phyloP scores from a whole-genome alignment of 2,329 filamentous ascomycete genomes.

The Fusarium paranaense region DNA sequence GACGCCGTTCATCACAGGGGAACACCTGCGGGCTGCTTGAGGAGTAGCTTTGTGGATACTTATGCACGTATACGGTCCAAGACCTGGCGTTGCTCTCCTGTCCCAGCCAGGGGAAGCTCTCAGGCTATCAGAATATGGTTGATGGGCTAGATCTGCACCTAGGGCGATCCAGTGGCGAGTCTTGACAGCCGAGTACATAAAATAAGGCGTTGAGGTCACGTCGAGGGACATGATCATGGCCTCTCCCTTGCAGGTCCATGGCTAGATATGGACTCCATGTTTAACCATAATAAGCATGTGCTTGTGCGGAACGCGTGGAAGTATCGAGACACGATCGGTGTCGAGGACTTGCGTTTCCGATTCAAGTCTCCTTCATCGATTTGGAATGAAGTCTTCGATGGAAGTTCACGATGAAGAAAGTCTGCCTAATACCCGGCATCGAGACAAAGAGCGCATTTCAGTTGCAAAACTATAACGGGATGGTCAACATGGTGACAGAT shows the following conservation, averaged over 20 bases:
- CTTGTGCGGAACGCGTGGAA: not conserved
- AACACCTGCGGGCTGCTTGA: not conserved
- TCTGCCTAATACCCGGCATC: not conserved
- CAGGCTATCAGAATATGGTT: not conserved
- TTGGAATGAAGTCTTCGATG: not conserved
- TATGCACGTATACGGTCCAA: not conserved
- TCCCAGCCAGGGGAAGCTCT: not conserved
- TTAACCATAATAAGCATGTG: not conserved
- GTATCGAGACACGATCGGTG: not conserved
- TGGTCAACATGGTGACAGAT: not conserved
- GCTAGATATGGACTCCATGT: not conserved
- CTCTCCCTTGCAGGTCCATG: constrained; percentile 1
- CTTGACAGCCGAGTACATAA: not conserved
- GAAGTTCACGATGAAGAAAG: not conserved
- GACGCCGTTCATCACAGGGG: not conserved
- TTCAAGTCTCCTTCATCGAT: not conserved
- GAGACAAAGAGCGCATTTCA: not conserved
- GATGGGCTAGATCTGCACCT: constrained; percentile 3
- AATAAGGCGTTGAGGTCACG: not conserved
- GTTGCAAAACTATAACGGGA: not conserved
- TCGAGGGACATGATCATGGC: not conserved
- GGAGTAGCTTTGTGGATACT: constrained; percentile 6
- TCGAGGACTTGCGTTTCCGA: not conserved
- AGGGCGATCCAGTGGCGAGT: not conserved
- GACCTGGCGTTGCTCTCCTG: constrained; percentile 3